Percentiles rank a stretch among this genome's conserved stretches.
Conservation (phyloP, 2,329 filamentous ascomycete species). For the Tolypocladium tropicale region DNA sequence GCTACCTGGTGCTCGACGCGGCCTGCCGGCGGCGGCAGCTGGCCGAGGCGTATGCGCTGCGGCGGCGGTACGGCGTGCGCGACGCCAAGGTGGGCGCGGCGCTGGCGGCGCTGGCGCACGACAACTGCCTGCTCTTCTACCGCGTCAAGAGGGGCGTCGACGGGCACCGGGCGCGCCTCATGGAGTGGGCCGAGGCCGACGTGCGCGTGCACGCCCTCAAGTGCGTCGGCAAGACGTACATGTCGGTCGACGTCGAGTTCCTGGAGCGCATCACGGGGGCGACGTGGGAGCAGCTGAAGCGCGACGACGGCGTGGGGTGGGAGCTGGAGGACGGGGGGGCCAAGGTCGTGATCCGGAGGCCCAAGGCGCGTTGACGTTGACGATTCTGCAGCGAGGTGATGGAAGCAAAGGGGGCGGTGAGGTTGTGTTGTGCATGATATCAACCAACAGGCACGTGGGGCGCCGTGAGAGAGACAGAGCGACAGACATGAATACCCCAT, state of each 20-base stretch:
- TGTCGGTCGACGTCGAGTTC: constrained; percentile 58
- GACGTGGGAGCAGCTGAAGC: constrained; percentile 61
- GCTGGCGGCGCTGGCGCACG: constrained; percentile 61
- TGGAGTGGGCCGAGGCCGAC: constrained; percentile 71
- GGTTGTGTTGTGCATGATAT: background rate
- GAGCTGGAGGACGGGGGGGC: constrained; percentile 60
- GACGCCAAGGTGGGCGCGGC: constrained; percentile 61
- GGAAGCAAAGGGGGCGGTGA: background rate
- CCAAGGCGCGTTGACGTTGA: constrained; percentile 28
- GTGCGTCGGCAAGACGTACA: constrained; percentile 74
- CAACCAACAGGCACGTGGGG: background rate
- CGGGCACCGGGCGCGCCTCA: constrained; percentile 66
- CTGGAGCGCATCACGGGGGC: constrained; percentile 59
- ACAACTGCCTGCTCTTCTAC: constrained; percentile 77
- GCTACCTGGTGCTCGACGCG: constrained; percentile 77
- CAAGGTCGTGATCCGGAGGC: constrained; percentile 64
- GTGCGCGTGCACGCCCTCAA: constrained; percentile 72
- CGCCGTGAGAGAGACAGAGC: background rate
- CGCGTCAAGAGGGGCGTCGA: constrained; percentile 62
- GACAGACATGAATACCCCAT: no score
- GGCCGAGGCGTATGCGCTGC: constrained; percentile 59
- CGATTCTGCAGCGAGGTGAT: background rate
- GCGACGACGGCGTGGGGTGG: constrained; percentile 73
- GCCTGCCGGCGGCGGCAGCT: constrained; percentile 75
- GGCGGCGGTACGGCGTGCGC: constrained; percentile 47